Percentiles rank a stretch among this genome's conserved stretches.
Evolutionary conservation across 345 rosid genomes (phyloP).

Genomic region (Cardamine occulta): DNA sequence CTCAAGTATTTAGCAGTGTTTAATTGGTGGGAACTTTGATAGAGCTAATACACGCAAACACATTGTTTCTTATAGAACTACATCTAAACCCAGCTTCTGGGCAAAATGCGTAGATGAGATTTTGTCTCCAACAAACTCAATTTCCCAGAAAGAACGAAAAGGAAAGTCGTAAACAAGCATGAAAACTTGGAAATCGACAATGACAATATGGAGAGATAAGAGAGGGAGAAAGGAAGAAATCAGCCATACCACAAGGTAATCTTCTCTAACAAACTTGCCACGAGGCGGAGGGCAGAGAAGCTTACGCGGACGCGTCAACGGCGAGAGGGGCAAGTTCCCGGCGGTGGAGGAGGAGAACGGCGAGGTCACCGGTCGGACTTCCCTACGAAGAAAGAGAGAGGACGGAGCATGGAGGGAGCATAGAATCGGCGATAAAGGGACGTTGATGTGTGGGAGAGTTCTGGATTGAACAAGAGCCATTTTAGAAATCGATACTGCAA

Average conservation of each 20-base stretch:
- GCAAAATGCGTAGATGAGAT: not conserved
- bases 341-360: conserved; percentile 42
- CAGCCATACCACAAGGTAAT: conserved; percentile 79
- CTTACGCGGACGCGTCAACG: conserved; percentile 56
- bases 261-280: conserved; percentile 78
- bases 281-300: conserved; percentile 73
- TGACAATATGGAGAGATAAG: not conserved
- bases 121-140: not conserved
- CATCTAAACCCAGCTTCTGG: not conserved
- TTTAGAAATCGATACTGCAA: conserved; percentile 1
- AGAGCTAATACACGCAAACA: not conserved
- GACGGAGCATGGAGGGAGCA: conserved; percentile 44
- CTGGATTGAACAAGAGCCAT: conserved; percentile 67
- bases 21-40: too few relatives aligned
- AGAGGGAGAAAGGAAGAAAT: not conserved
- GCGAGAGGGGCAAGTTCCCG: conserved; percentile 45
- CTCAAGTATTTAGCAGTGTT: not conserved
- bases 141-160: conserved; percentile 4
- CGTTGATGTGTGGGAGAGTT: conserved; percentile 18
- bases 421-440: conserved; percentile 39
- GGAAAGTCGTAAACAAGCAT: too few relatives aligned
- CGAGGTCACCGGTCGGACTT: conserved; percentile 39
- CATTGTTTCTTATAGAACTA: not conserved
- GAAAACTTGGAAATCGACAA: conserved; percentile 6
- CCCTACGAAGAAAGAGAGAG: conserved; percentile 24